Percentiles rank a stretch among this genome's conserved stretches.
Conservation (phyloP, 768 basidiomycete genomes). For the Phallus indusiatus region DNA sequence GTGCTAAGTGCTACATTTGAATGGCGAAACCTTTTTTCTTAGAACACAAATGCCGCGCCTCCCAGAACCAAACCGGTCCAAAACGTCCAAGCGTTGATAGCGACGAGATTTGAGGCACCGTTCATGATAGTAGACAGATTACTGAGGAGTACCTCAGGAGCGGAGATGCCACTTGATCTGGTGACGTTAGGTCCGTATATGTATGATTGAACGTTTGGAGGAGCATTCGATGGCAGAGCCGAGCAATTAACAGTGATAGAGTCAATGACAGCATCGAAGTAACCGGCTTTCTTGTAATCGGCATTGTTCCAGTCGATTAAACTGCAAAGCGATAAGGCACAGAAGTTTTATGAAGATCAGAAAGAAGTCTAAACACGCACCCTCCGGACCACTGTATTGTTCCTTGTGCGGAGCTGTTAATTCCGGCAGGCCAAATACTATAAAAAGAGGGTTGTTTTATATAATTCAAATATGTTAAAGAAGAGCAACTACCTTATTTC, state of each 20-base stretch:
- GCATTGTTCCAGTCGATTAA: constrained; percentile 76
- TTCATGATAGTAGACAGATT: constrained; percentile 49
- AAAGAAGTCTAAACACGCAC: constrained; percentile 18
- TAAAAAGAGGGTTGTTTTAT: not conserved
- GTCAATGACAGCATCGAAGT: constrained; percentile 59
- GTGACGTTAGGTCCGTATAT: constrained; percentile 51
- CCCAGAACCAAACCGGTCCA: not conserved
- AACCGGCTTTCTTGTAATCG: constrained; percentile 64
- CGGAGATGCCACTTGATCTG: constrained; percentile 19
- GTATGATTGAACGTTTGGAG: constrained; percentile 48
- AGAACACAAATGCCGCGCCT: not conserved
- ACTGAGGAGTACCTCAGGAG: constrained; percentile 47
- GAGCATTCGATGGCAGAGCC: constrained; percentile 32
- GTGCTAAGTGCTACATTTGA: too few relatives aligned
- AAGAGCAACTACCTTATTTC: constrained; percentile 55
- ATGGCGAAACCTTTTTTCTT: not conserved
- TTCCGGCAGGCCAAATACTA: constrained; percentile 78
- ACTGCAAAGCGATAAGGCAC: constrained; percentile 21
- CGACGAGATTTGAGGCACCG: constrained; percentile 25
- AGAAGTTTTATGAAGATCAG: too few relatives aligned
- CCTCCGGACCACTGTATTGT: constrained; percentile 73
- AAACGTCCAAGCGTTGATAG: constrained; percentile 2
- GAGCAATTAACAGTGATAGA: constrained; percentile 57
- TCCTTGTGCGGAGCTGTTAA: constrained; percentile 47
- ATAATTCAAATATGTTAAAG: not conserved